Base-by-base conservation (phyloP, 345 rosid genomes). In the Populus alba region DNA sequence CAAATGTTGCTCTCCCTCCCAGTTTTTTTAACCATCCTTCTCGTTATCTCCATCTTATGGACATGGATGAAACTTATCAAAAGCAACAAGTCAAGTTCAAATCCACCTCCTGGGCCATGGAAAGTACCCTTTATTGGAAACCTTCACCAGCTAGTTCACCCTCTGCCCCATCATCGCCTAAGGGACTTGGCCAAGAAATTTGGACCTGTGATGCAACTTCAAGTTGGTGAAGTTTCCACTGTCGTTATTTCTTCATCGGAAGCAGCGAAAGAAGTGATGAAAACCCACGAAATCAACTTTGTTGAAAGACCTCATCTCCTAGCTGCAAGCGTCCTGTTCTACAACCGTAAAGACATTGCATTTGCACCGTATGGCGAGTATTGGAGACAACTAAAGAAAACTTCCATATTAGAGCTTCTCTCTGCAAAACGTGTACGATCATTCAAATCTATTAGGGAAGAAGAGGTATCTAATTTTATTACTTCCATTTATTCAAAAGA, bases 361-460 rank as follows among this genome's bases (percentile, higher is more conserved):
- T 84, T 81, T 29, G 16, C 66, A 0, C 80, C 82, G 6, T 78
- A 86, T 1, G 80, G 86, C 16, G 77, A 75, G 0, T 78, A 80
- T 39, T 82, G 87, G 86, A 80, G 80, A 43, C 83, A 84, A n/a
- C 62, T 85, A 1, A 43, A 82, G 12, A 82, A 79, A 31, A 59
- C 82, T 4, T 80, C 82, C n/a, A 31, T 51, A 4, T 7, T 38
- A 18, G 79, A 78, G 71, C 45, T 80, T 0, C 51, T 84, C 6
- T 80, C 71, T 8, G 12, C 70, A 5, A 77, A 67, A 39, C 62
- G 83, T 2, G 81, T 81, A 23, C 77, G 53, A 27, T 81, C 84
- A 2, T 81, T 81, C 66, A 17, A 71, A 43, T 43, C 31, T 6
- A 73, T 72, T 49, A 78, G 84, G 59, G 85, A 81, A 35, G 75